Conservation (phyloP, 2,329 filamentous ascomycete species). For the Aspergillus sojae region DNA sequence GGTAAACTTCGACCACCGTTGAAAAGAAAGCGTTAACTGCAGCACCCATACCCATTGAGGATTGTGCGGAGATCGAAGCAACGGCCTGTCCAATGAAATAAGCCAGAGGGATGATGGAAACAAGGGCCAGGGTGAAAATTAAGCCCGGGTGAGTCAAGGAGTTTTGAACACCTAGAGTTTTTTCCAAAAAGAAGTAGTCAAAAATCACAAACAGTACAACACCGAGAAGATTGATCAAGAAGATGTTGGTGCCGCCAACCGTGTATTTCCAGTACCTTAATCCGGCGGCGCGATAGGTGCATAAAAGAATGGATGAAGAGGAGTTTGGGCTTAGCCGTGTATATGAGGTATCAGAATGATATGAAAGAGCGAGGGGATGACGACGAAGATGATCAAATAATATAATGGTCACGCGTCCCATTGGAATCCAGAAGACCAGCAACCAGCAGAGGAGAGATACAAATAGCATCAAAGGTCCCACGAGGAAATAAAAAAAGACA, state of each 20-base stretch:
- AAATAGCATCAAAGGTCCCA: slow-evolving; percentile 81
- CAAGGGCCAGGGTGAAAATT: slow-evolving; percentile 78
- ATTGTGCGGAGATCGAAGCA: slow-evolving; percentile 96
- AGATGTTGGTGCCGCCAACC: slow-evolving; percentile 96
- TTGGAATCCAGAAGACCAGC: slow-evolving; percentile 95
- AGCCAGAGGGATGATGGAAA: slow-evolving; percentile 93
- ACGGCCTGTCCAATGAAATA: slow-evolving; percentile 99
- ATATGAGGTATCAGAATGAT: slow-evolving; percentile 81
- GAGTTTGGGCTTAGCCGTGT: slow-evolving; percentile 71
- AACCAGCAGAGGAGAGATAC: slow-evolving; percentile 93
- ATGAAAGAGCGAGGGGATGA: slow-evolving; percentile 88
- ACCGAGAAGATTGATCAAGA: slow-evolving; percentile 93
- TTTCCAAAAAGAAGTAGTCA: slow-evolving; percentile 80
- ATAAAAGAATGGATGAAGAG: slow-evolving; percentile 85
- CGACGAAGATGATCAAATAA: slow-evolving; percentile 89
- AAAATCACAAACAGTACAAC: slow-evolving; percentile 94
- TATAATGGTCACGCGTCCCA: slow-evolving; percentile 92
- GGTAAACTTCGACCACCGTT: slow-evolving; percentile 93
- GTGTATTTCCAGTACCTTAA: slow-evolving; percentile 99
- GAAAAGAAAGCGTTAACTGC: slow-evolving; percentile 99
- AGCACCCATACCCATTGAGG: slow-evolving; percentile 95
- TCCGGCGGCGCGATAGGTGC: slow-evolving; percentile 94
- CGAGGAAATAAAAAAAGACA: slow-evolving; percentile 89
- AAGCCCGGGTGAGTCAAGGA: slow-evolving; percentile 81
- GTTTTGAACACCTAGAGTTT: slow-evolving; percentile 68